Conservation (phyloP, 1,139 yeast genomes). For the Magnusiomyces tetraspermus region DNA sequence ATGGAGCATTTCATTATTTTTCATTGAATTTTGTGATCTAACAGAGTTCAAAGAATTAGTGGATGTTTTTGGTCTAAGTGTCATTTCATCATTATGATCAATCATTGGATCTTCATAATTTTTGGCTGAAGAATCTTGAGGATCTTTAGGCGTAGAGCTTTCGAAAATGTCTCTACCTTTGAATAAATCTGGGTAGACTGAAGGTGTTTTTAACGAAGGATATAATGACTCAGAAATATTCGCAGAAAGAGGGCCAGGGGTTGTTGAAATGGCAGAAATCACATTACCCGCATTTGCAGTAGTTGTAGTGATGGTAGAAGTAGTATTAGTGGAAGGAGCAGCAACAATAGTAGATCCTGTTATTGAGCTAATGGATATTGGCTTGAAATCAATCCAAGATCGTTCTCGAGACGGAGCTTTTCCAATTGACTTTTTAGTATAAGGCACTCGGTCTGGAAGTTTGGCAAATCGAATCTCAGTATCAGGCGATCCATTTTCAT, state of each 20-base stretch:
- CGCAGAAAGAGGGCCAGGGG: neutral
- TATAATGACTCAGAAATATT: neutral
- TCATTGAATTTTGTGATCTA: conserved; percentile 1
- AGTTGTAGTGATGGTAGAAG: neutral
- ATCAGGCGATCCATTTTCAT: conserved; percentile 14
- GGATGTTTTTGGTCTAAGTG: neutral
- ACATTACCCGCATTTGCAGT: neutral
- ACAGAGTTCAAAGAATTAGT: neutral
- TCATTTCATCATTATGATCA: neutral
- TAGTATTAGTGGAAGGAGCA: no score
- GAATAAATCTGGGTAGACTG: neutral
- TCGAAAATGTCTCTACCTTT: neutral
- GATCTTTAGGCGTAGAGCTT: neutral
- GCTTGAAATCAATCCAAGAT: conserved; percentile 5
- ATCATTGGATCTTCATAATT: neutral
- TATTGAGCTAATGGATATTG: no score
- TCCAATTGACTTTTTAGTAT: conserved; percentile 32
- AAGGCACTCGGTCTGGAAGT: conserved; percentile 39
- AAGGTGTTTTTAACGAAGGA: neutral
- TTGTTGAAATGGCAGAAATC: neutral
- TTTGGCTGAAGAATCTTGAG: neutral
- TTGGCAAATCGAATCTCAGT: conserved; percentile 36
- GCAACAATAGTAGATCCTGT: neutral
- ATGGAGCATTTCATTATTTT: neutral
- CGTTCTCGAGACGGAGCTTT: conserved; percentile 9